phyloP scores from a whole-genome alignment of 2,329 filamentous ascomycete genomes.

The Daldinia sp. region DNA sequence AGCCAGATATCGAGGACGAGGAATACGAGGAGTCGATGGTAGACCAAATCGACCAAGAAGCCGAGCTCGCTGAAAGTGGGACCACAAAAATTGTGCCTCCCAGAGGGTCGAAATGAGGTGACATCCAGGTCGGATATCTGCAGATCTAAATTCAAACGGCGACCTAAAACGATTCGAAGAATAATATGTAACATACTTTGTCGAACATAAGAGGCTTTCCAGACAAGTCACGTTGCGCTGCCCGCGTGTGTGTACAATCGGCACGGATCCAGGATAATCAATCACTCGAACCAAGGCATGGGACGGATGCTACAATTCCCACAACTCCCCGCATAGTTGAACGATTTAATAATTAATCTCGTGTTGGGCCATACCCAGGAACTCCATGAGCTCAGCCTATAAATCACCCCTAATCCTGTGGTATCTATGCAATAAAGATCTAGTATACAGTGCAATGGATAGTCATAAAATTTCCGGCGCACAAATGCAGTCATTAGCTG shows the following conservation, averaged over 20 bases:
- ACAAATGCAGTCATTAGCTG: slow-evolving; percentile 33
- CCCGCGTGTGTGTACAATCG: not conserved
- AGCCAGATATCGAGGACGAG: slow-evolving; percentile 65
- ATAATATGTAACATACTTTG: slow-evolving; percentile 29
- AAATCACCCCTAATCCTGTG: slow-evolving; percentile 13
- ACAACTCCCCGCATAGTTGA: slow-evolving; percentile 12
- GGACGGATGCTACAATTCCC: slow-evolving; percentile 24
- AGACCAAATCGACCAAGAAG: slow-evolving; percentile 24
- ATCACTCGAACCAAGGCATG: slow-evolving; percentile 5
- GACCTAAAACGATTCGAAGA: not conserved
- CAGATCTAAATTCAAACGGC: slow-evolving; percentile 8
- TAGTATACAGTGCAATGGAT: slow-evolving; percentile 33
- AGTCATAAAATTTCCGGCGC: slow-evolving; percentile 22
- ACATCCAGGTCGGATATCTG: slow-evolving; percentile 1
- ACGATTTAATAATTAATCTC: slow-evolving; percentile 25
- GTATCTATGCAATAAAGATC: slow-evolving; percentile 28
- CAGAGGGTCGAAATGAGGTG: slow-evolving; percentile 22
- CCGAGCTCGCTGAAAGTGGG: slow-evolving; percentile 13
- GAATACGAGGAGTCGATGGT: slow-evolving; percentile 58
- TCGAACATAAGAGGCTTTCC: slow-evolving; percentile 7
- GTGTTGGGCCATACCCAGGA: slow-evolving; percentile 2
- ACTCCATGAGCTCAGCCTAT: slow-evolving; percentile 6
- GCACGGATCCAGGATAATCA: not conserved
- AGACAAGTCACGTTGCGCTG: not conserved
- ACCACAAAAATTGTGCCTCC: slow-evolving; percentile 2